Percentiles rank a stretch among this genome's conserved stretches.
Conservation (phyloP, 2,329 filamentous ascomycete genomes). For the Aphanocladium album region DNA sequence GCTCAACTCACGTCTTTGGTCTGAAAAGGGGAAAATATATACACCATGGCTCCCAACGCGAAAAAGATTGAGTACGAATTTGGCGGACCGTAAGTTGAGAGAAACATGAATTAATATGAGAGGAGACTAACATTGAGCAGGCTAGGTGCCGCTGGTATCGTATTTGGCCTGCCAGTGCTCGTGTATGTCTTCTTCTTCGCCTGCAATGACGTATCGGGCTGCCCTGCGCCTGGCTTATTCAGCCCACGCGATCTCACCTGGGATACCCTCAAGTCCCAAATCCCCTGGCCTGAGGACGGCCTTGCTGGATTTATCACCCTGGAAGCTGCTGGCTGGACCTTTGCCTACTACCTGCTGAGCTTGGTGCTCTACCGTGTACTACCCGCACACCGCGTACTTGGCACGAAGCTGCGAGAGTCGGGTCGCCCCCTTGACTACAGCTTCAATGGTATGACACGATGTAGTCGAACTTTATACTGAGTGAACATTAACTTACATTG, state of each 20-base stretch:
- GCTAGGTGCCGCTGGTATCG: constrained; percentile 66
- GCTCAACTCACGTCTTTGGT: not conserved
- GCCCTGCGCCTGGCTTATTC: constrained; percentile 72
- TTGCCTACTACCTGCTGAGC: constrained; percentile 72
- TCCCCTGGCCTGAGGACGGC: constrained; percentile 69
- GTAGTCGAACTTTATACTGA: too few relatives aligned
- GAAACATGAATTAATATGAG: not conserved
- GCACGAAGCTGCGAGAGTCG: constrained; percentile 56
- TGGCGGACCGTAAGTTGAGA: constrained; percentile 8
- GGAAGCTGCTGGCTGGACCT: constrained; percentile 58
- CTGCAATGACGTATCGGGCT: constrained; percentile 85
- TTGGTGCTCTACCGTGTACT: constrained; percentile 67
- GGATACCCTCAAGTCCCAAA: constrained; percentile 64
- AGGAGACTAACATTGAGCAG: constrained; percentile 35
- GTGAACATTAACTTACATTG: fast-evolving
- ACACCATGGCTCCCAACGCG: constrained; percentile 28
- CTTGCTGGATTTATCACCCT: constrained; percentile 62
- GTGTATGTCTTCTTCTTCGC: constrained; percentile 71
- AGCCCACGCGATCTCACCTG: constrained; percentile 62
- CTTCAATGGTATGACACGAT: constrained; percentile 56
- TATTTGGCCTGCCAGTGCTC: constrained; percentile 69
- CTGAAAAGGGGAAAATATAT: not conserved
- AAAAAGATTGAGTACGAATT: constrained; percentile 18
- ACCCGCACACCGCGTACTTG: constrained; percentile 64
- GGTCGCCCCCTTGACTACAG: constrained; percentile 73